phyloP scores from a whole-genome alignment of 345 rosid genomes.

The Capsella bursapastoris region DNA sequence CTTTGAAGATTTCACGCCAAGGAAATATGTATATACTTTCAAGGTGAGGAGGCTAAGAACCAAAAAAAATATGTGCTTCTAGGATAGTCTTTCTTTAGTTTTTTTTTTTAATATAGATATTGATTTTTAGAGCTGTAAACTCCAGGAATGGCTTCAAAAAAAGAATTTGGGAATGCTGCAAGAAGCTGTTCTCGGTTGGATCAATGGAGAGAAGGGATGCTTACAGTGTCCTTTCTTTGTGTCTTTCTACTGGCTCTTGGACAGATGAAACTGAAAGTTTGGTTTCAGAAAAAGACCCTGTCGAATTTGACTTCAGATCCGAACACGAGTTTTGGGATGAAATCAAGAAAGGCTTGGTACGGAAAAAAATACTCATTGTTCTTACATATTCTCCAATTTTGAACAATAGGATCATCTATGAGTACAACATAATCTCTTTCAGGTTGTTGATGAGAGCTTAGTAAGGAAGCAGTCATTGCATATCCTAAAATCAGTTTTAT shows the following conservation, averaged over 20 bases:
- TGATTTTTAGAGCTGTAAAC: constrained; percentile 16
- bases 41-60: constrained; percentile 55
- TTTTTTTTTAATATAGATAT: background rate
- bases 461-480: constrained; percentile 93
- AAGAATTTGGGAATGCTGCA: constrained; percentile 82
- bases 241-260: constrained; percentile 57
- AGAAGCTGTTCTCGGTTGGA: constrained; percentile 73
- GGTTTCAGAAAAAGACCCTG: constrained; percentile 43
- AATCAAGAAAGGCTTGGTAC: constrained; percentile 91
- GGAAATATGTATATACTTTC: constrained; percentile 51
- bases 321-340: constrained; percentile 85
- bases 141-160: constrained; percentile 67
- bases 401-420: constrained; percentile 25
- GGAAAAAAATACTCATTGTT: constrained; percentile 21
- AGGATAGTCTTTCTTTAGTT: background rate
- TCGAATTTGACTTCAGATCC: constrained; percentile 63
- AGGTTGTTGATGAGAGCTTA: constrained; percentile 83
- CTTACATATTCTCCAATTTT: constrained; percentile 19
- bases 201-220: constrained; percentile 91
- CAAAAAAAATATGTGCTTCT: background rate
- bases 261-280: constrained; percentile 43
- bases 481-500: constrained; percentile 62
- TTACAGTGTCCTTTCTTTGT: constrained; percentile 69
- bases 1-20: constrained; percentile 50
- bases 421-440: constrained; percentile 21